A percentile compares a stretch with the other conserved stretches of the same genome.
phyloP scores from a whole-genome alignment of 148 eudicot genomes.

The Chenopodium suecicum region DNA sequence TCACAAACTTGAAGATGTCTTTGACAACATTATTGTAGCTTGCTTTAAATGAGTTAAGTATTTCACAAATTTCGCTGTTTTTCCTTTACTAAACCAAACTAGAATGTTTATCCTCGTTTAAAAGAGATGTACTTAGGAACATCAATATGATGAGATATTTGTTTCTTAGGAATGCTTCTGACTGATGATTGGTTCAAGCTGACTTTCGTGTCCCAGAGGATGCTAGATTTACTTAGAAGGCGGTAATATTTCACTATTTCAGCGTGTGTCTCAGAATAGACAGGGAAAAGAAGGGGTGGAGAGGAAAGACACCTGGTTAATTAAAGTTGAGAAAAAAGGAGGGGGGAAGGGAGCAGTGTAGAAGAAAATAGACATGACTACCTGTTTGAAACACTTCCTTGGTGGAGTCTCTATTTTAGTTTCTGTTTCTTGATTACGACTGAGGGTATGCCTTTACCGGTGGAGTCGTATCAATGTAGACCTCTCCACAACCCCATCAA shows the following conservation, averaged over 20 bases:
- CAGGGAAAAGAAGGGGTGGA: neutral
- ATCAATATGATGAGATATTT: neutral
- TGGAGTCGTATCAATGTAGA: slow-evolving; percentile 13
- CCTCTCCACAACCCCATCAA: neutral
- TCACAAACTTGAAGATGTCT: neutral
- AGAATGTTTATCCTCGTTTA: neutral
- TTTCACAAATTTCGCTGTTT: neutral
- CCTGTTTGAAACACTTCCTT: neutral
- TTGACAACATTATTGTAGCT: too few relatives aligned
- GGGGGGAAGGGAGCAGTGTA: neutral
- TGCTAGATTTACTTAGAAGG: neutral
- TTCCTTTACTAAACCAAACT: neutral
- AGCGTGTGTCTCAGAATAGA: neutral
- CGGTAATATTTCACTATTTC: neutral
- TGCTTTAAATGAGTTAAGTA: neutral
- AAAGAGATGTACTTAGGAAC: neutral
- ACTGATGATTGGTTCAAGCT: neutral
- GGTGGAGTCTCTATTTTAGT: neutral
- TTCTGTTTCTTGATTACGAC: neutral
- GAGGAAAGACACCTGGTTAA: neutral
- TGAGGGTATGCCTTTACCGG: neutral
- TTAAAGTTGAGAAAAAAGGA: neutral
- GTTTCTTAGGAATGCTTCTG: neutral
- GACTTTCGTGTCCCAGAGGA: neutral
- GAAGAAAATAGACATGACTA: neutral